Base-by-base conservation (phyloP, 2,329 filamentous ascomycete species). In the Bipolaris cookei region DNA sequence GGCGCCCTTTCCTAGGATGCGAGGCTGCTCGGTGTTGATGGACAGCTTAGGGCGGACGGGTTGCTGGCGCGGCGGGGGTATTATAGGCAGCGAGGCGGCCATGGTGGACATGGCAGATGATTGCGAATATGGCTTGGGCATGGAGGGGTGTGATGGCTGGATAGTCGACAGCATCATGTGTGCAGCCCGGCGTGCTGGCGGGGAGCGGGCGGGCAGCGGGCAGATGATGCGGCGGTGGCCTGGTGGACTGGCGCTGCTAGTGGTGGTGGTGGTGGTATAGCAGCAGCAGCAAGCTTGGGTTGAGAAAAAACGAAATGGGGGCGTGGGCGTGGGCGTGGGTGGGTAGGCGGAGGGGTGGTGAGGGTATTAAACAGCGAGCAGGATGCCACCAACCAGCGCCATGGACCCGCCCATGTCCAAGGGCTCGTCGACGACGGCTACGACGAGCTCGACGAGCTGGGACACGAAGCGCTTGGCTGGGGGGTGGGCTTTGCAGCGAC, bases 11-110 rank as follows among this genome's bases (percentile, higher is more conserved):
- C 83, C 83, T 69, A 84, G 85, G 20, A 81, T 80, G 55, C 76
- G 71, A 10, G 75, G 65, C 48, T 80, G 77, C 11, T 81, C 75
- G 11, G 86, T 88, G 75, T 88, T 84, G 50, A 88, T 79, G 37
- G 84, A 85, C 48, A 88, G 79, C 73, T 86, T 87, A 1, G 86
- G 86, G 58, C 84, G 77, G 63, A 76, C 76, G 43, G 71, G 59
- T 23, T 53, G 74, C 53, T 62, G 57, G 54, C 67, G 68, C 50
- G 68, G 66, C 51, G 68, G 66, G 54, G 74, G 67, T 74, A 77
- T 71, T 76, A 81, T 77, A 71, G 79, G 76, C 62, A 82, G 75
- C 66, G 79, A 77, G 73, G 79, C 72, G 61, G 77, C 77, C 75
- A 76, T 79, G 66, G 68, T 71, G 64, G 71, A 50, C 55, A 66